Percentiles rank a stretch among this genome's conserved stretches.
Evolutionary conservation across 2,329 filamentous ascomycete genomes (phyloP).

Genomic region (Pestalotiopsis sp.): DNA sequence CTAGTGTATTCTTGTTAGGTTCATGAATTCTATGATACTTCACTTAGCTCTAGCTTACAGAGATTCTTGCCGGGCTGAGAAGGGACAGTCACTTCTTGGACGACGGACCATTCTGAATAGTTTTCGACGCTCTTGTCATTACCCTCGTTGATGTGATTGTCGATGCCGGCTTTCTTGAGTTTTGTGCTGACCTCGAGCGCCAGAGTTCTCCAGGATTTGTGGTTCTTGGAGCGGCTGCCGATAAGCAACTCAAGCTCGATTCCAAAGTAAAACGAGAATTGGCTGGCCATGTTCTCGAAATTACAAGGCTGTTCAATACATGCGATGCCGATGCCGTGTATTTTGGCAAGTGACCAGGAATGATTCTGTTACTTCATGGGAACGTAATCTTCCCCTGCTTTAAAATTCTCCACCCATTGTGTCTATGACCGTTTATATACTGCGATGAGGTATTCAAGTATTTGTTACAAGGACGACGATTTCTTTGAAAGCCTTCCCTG

Average conservation of each 20-base stretch:
- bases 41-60: constrained; percentile 23
- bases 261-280: constrained; percentile 30
- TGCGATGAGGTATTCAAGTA: not conserved
- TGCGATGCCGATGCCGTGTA: no score
- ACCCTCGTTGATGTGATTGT: constrained; percentile 35
- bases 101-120: constrained; percentile 40
- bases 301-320: not conserved
- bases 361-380: not conserved
- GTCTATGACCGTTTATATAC: not conserved
- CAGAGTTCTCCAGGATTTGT: constrained; percentile 35
- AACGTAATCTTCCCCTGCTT: not conserved
- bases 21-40: not conserved
- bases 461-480: not conserved
- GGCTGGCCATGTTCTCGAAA: constrained; percentile 8
- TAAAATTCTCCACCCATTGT: no score
- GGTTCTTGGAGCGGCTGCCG: constrained; percentile 31
- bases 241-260: constrained; percentile 42
- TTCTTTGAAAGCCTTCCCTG: not conserved
- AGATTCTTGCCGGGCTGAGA: constrained; percentile 32
- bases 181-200: constrained; percentile 35
- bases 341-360: not conserved
- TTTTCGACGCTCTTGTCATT: constrained; percentile 30
- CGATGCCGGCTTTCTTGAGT: constrained; percentile 33
- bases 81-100: constrained; percentile 39
- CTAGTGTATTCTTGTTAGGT: constrained; percentile 15